Evolutionary conservation across 208 protist species (phyloP).

Genomic region (Crithidia acanthocephali): DNA sequence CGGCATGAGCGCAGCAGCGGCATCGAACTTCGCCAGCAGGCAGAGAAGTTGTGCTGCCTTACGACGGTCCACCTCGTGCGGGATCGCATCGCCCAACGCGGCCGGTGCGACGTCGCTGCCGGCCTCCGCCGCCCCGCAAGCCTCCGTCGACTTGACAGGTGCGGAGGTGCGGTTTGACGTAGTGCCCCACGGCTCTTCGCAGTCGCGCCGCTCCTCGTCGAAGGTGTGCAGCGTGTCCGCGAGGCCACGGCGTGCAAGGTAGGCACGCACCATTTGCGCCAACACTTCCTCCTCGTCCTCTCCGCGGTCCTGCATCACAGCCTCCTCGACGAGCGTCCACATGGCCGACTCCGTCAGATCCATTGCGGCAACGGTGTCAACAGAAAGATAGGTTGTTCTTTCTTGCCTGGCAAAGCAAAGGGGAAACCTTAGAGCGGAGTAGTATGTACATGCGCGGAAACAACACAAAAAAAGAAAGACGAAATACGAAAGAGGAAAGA

Average conservation of each 20-base stretch:
- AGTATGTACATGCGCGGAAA: not conserved
- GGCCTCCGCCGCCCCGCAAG: not conserved
- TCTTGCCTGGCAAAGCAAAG: no score
- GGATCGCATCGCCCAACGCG: not conserved
- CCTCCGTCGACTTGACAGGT: no score
- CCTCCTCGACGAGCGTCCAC: conserved; percentile 75
- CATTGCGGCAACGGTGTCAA: conserved; percentile 2
- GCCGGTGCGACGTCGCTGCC: not conserved
- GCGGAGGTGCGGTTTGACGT: no score
- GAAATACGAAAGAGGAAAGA: no score
- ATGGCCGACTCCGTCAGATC: conserved; percentile 30
- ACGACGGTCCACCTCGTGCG: conserved; percentile 31
- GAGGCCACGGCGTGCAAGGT: conserved; percentile 64
- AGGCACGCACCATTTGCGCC: conserved; percentile 63
- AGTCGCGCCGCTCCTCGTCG: conserved; percentile 28
- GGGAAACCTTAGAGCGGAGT: no score
- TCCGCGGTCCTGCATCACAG: conserved; percentile 60
- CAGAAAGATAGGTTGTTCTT: no score
- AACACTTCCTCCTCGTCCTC: conserved; percentile 70
- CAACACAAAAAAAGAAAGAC: conserved; percentile 1
- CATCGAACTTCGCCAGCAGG: conserved; percentile 45
- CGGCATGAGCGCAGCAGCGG: conserved; percentile 55
- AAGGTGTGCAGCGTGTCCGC: conserved; percentile 60
- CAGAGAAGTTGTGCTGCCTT: conserved; percentile 70
- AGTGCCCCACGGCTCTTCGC: not conserved